Percentiles rank a stretch among this genome's conserved stretches.
phyloP scores from a whole-genome alignment of 768 basidiomycete species.

The Termitomyces sp. region DNA sequence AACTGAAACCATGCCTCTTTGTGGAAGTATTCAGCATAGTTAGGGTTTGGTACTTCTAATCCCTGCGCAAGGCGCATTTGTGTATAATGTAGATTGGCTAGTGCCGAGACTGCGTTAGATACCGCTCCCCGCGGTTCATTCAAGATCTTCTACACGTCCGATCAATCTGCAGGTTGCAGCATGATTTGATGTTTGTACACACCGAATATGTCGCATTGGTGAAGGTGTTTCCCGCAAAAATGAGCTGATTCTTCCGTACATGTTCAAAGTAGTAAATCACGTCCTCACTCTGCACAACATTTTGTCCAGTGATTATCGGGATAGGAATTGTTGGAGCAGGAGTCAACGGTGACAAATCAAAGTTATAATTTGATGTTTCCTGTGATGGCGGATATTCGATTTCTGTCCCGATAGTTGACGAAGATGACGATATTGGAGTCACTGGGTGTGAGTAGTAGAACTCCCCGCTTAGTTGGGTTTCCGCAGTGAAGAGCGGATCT shows the following conservation, averaged over 20 bases:
- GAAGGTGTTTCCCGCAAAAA: slow-evolving; percentile 56
- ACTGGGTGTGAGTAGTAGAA: slow-evolving; percentile 23
- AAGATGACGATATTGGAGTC: slow-evolving; percentile 19
- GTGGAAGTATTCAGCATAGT: slow-evolving; percentile 58
- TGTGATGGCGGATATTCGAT: slow-evolving; percentile 24
- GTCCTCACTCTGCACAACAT: slow-evolving; percentile 45
- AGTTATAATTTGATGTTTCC: slow-evolving; percentile 29
- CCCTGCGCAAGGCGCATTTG: slow-evolving; percentile 57
- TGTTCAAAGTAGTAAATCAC: slow-evolving; percentile 73
- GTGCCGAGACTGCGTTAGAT: slow-evolving; percentile 69
- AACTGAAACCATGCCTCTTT: slow-evolving; percentile 65
- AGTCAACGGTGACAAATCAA: slow-evolving; percentile 18
- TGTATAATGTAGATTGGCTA: slow-evolving; percentile 64
- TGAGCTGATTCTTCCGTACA: slow-evolving; percentile 60
- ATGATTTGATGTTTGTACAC: slow-evolving; percentile 20
- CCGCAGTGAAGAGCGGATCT: slow-evolving; percentile 26
- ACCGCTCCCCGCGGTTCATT: slow-evolving; percentile 67
- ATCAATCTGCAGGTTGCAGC: slow-evolving; percentile 4
- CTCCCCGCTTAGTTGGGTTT: slow-evolving; percentile 23
- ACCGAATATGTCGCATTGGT: slow-evolving; percentile 64
- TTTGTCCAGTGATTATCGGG: slow-evolving; percentile 28
- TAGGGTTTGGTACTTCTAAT: slow-evolving; percentile 46
- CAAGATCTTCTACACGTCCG: slow-evolving; percentile 38
- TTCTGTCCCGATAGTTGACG: slow-evolving; percentile 22
- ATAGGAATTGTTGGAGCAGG: slow-evolving; percentile 10